Evolutionary conservation across 306 rosid species (phyloP), one percentile per base, ranked within the genome.

Genomic region (Comarum palustre): DNA sequence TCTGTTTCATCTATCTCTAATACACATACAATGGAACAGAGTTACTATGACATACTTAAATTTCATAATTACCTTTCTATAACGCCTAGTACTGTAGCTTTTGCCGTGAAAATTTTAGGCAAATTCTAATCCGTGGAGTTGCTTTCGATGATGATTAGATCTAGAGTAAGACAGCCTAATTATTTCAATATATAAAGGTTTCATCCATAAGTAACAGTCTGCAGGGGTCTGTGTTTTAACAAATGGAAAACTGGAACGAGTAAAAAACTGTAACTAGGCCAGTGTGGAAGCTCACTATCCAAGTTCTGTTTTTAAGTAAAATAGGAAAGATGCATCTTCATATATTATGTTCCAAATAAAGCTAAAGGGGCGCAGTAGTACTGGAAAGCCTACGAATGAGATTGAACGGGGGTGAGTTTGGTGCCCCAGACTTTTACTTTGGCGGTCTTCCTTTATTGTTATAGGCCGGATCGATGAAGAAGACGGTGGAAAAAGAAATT

Each of bases 281-380:
- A 34, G 87, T 66, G 79, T 81, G 80, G 82, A 84, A 80, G 80
- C 81, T 79, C 80, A 65, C 41, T 72, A 22, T 54, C 41, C 80
- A 11, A 78, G 79, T 63, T 58, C 50, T 51, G 60, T 29, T 72
- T 57, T 45, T 66, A 60, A 78, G 68, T 72, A 68, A 38, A 48
- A 80, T 66, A 20, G 46, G 66, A 77, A 64, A 76, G 51, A 8
- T 36, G 8, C 64, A 62, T n/a, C 46, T 31, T n/a, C 16, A 58
- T 11, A 34, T 2, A 8, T 76, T 42, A 45, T 14, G 32, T 42
- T 73, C 74, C 2, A 48, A 71, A 36, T 36, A 5, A 36, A 52
- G 25, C 4, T 41, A 77, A 59, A 25, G 46, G 34, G 8, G 39
- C 8, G 8, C 55, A 32, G 15, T 8, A 32, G 15, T 8, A 48